These are phyloP conservation scores for Retiboletus flavoniger DNA, from an alignment of 1,284 basidiomycete genomes.

Conservation along the genomic window DNA sequence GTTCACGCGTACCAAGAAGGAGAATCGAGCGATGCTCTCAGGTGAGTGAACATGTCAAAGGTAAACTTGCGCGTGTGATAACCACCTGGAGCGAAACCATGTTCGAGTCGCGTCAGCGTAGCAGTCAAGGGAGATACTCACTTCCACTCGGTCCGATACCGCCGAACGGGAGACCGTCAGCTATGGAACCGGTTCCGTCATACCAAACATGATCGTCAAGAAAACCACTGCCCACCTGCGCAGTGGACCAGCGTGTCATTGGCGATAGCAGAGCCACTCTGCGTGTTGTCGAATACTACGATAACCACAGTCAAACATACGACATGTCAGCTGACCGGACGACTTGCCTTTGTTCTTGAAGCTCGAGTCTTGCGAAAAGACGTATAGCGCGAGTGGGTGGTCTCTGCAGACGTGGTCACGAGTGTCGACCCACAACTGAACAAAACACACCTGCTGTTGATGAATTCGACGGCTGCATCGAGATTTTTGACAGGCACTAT, in stretches of 20 bases:
- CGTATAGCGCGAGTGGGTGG: slow-evolving; percentile 75
- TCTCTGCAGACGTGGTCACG: slow-evolving; percentile 45
- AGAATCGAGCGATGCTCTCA: slow-evolving; percentile 57
- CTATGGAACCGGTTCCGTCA: slow-evolving; percentile 30
- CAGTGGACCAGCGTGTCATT: slow-evolving; percentile 64
- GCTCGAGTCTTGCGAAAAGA: slow-evolving; percentile 62
- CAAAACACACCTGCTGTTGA: slow-evolving; percentile 55
- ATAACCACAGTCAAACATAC: slow-evolving; percentile 7
- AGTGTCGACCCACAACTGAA: not conserved
- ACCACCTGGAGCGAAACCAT: slow-evolving; percentile 45
- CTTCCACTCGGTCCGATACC: slow-evolving; percentile 73
- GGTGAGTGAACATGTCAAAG: slow-evolving; percentile 71
- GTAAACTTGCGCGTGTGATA: slow-evolving; percentile 61
- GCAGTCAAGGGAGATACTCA: slow-evolving; percentile 37
- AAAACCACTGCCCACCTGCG: slow-evolving; percentile 41
- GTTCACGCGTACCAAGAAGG: slow-evolving; percentile 54
- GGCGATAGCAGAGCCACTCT: slow-evolving; percentile 62
- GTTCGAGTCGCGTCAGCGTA: not conserved
- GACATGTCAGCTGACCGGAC: not conserved
- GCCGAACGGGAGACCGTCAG: slow-evolving; percentile 69
- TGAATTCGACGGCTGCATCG: slow-evolving; percentile 70
- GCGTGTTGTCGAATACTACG: slow-evolving; percentile 63
- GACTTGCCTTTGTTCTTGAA: slow-evolving; percentile 61
- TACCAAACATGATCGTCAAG: not conserved
- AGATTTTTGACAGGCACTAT: slow-evolving; percentile 72